Evolutionary conservation across 2,329 filamentous ascomycete genomes (phyloP), one percentile per base, ranked within the genome.

Genomic region (Mollisiaceae sp.): DNA sequence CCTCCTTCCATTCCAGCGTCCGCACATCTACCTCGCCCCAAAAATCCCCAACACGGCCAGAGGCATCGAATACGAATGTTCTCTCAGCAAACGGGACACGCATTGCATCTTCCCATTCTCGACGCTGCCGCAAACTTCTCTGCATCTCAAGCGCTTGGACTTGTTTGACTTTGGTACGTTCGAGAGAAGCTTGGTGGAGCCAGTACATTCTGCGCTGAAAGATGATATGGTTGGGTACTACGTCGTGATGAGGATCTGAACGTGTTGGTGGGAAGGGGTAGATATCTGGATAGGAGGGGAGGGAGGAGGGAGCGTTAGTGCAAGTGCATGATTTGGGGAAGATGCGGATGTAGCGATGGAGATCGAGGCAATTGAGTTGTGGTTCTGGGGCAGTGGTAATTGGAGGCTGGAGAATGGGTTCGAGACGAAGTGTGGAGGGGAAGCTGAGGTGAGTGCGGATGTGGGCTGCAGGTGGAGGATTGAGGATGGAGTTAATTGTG

Each of bases 321-420:
- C 50, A 54, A 18, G 12, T 35, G 50, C 24, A 54, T 32, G 50
- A 54, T 6, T 35, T 35, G 24, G 50, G 50, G 50, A 54, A 14
- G 24, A 54, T 35, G 50, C 9, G 50, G 50, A 54, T 54, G 27
- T 32, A 54, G 50, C 50, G 50, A 32, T 54, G 50, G 11, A 54
- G 50, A 12, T 54, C 50, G 27, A 14, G 8, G 27, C 22, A 54
- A 3, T 54, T 27, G 50, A 54, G 24, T 18, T 54, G 22, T 54
- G 50, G 50, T 35, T 54, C 50, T 54, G 50, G 50, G 5, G 8
- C n/a, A 5, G 27, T 35, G 12, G 22, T 18, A 15, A 54, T 8
- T 18, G 11, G 22, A 14, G 24, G 9, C 18, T 27, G 50, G 5
- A 24, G n/a, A 20, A 35, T 3, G 22, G 9, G 50, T 35, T 18